A percentile compares a stretch with the other conserved stretches of the same genome.
phyloP scores from a whole-genome alignment of 495 filamentous ascomycete species.

The Xylaria grammica region DNA sequence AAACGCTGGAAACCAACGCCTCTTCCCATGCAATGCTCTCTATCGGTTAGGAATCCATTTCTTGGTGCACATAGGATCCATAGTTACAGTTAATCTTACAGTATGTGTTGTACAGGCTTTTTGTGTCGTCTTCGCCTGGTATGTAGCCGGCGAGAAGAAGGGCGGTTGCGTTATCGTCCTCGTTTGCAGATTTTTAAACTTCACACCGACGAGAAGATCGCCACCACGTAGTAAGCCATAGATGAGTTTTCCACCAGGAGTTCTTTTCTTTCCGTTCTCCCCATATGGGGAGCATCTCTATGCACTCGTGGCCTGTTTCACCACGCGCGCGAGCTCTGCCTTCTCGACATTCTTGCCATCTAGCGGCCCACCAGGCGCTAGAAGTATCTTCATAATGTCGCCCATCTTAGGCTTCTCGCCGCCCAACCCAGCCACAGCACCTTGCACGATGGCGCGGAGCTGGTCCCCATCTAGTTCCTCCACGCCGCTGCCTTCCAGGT shows the following conservation, averaged over 20 bases:
- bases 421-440: conserved; percentile 39
- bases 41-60: not conserved
- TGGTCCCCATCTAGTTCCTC: conserved; percentile 46
- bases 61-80: not conserved
- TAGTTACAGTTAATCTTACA: conserved; percentile 1
- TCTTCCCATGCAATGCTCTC: conserved; percentile 1
- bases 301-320: conserved; percentile 33
- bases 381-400: conserved; percentile 45
- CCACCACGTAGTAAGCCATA: not conserved
- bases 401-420: conserved; percentile 36
- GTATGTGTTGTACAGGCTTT: conserved; percentile 1
- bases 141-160: not conserved
- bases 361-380: conserved; percentile 41
- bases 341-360: conserved; percentile 47
- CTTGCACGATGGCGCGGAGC: conserved; percentile 43
- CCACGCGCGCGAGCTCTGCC: conserved; percentile 36
- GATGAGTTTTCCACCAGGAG: not conserved
- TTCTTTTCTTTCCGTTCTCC: not conserved
- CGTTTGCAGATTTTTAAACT: not conserved
- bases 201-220: not conserved
- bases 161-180: not conserved
- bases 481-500: conserved; percentile 50
- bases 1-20: not conserved
- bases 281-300: not conserved
- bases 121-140: not conserved